Conservation (phyloP, 352 stramenopile genomes). For the Halophytophthora polymorphica region DNA sequence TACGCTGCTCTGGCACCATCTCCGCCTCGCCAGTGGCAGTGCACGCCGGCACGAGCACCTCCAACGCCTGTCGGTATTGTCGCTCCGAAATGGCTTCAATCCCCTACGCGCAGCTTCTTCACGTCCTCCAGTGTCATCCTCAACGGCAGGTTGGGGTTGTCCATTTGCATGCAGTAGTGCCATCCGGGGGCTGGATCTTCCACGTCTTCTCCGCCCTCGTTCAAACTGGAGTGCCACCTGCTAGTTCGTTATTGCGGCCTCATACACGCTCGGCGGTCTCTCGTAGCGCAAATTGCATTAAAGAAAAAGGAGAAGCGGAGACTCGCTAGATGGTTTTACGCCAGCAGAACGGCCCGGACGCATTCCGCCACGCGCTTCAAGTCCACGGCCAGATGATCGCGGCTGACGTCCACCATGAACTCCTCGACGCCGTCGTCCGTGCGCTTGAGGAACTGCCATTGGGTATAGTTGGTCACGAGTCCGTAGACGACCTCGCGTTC, state of each 20-base stretch:
- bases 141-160: constrained; percentile 23
- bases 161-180: constrained; percentile 43
- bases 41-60: constrained; percentile 35
- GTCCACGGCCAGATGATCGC: too few species aligned
- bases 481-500: neutral
- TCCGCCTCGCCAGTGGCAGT: constrained; percentile 19
- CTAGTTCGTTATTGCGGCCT: too few species aligned
- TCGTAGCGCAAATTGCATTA: too few species aligned
- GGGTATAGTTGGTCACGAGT: neutral
- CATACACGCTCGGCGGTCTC: too few species aligned
- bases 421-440: neutral
- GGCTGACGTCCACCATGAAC: too few species aligned
- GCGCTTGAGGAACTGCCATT: neutral
- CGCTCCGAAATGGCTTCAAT: constrained; percentile 11
- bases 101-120: constrained; percentile 21
- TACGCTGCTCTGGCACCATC: constrained; percentile 33
- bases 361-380: too few species aligned
- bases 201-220: too few species aligned
- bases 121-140: constrained; percentile 23
- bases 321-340: too few species aligned
- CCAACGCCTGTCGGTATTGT: constrained; percentile 38
- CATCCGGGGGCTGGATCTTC: constrained; percentile 22
- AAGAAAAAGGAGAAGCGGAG: too few species aligned
- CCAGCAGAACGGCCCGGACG: too few species aligned
- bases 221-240: too few species aligned